phyloP scores from a whole-genome alignment of 768 basidiomycete genomes.

The Hygrocybe punicea region DNA sequence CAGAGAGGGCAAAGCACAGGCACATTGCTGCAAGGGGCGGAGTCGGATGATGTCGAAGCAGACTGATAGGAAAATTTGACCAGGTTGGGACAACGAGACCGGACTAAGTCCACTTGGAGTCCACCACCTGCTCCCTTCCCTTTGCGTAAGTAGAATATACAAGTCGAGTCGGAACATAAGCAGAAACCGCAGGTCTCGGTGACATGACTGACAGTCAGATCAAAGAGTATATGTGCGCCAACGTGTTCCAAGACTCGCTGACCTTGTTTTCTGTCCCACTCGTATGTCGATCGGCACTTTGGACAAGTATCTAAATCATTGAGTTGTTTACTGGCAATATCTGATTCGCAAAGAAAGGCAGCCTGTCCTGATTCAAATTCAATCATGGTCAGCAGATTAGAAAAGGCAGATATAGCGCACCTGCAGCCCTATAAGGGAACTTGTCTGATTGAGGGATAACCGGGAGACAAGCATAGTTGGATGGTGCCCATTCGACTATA shows the following conservation, averaged over 20 bases:
- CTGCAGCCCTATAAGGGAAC: slow-evolving; percentile 20
- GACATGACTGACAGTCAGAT: slow-evolving; percentile 9
- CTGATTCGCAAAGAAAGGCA: slow-evolving; percentile 20
- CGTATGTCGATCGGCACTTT: slow-evolving; percentile 3
- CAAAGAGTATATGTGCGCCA: slow-evolving; percentile 26
- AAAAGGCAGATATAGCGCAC: slow-evolving; percentile 9
- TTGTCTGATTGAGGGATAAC: slow-evolving; percentile 8
- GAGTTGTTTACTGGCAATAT: neutral
- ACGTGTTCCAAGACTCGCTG: slow-evolving; percentile 26
- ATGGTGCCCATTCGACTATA: slow-evolving; percentile 14
- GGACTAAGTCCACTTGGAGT: slow-evolving; percentile 13
- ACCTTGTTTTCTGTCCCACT: slow-evolving; percentile 4
- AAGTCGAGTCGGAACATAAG: slow-evolving; percentile 16
- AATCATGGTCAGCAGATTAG: neutral
- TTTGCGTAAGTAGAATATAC: slow-evolving; percentile 21
- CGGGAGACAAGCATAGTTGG: slow-evolving; percentile 10
- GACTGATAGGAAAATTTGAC: slow-evolving; percentile 16
- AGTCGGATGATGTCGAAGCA: slow-evolving; percentile 7
- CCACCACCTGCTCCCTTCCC: slow-evolving; percentile 18
- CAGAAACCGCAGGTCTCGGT: slow-evolving; percentile 22
- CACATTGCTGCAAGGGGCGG: too few species aligned
- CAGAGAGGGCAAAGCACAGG: too few species aligned
- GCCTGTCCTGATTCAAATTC: slow-evolving; percentile 13
- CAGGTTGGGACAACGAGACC: slow-evolving; percentile 16
- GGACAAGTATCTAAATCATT: slow-evolving; percentile 1